Conservation (phyloP, 2,329 filamentous ascomycete genomes). For the Ophiocordyceps camponoti-leonardi region DNA sequence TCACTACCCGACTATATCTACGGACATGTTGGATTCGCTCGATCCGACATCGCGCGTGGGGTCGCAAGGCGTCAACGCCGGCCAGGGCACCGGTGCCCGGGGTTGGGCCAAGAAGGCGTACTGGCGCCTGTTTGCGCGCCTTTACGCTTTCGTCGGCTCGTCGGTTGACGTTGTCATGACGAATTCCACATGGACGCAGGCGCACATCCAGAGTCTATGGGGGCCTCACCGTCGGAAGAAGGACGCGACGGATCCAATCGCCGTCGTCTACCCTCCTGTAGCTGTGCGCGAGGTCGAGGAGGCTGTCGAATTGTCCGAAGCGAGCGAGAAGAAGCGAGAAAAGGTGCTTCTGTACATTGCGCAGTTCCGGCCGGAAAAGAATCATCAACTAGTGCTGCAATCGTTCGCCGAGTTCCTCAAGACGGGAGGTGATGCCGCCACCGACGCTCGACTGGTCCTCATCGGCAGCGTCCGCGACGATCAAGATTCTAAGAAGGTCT, state of each 20-base stretch:
- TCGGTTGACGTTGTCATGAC: slow-evolving; percentile 92
- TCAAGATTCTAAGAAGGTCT: slow-evolving; percentile 65
- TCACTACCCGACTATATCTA: slow-evolving; percentile 96
- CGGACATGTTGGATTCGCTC: slow-evolving; percentile 83
- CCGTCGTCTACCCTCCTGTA: slow-evolving; percentile 79
- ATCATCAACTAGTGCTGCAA: slow-evolving; percentile 72
- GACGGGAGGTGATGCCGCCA: slow-evolving; percentile 28
- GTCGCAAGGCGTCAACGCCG: slow-evolving; percentile 62
- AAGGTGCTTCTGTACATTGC: slow-evolving; percentile 79
- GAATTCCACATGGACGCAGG: slow-evolving; percentile 88
- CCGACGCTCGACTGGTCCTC: slow-evolving; percentile 53
- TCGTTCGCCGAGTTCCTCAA: slow-evolving; percentile 67
- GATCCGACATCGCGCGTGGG: slow-evolving; percentile 43
- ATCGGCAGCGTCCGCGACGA: slow-evolving; percentile 87
- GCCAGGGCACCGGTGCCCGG: slow-evolving; percentile 54
- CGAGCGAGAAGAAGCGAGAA: slow-evolving; percentile 52
- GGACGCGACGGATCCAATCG: slow-evolving; percentile 35
- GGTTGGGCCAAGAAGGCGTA: slow-evolving; percentile 63
- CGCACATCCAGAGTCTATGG: slow-evolving; percentile 70
- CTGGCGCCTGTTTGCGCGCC: slow-evolving; percentile 67
- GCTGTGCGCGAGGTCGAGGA: slow-evolving; percentile 71
- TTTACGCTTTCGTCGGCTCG: slow-evolving; percentile 71
- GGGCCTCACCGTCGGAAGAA: slow-evolving; percentile 33
- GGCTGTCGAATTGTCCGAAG: slow-evolving; percentile 52
- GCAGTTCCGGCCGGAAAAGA: slow-evolving; percentile 95